Conservation (phyloP, 345 rosid genomes). For the Noccaea bulbosa region DNA sequence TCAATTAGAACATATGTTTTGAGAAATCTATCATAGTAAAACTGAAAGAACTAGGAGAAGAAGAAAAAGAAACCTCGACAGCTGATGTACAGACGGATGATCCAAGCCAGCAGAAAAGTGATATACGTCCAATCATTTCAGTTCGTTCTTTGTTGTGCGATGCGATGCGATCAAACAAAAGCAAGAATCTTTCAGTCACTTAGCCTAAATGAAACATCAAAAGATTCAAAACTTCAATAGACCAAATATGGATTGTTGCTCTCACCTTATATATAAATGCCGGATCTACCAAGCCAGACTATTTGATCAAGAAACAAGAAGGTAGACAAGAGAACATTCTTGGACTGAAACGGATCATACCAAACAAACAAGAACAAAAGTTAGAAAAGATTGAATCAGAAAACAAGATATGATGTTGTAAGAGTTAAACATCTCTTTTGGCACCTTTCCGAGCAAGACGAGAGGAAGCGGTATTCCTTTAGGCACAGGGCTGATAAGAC, state of each 20-base stretch:
- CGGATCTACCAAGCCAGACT: slow-evolving; percentile 94
- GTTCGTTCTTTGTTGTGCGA: slow-evolving; percentile 90
- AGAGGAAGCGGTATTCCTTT: slow-evolving; percentile 92
- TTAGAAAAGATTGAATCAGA: background rate
- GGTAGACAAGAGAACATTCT: slow-evolving; percentile 81
- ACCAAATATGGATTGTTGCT: slow-evolving; percentile 9
- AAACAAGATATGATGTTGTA: slow-evolving; percentile 10
- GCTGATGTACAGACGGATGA: slow-evolving; percentile 74
- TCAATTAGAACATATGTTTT: no score
- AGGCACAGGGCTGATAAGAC: slow-evolving; percentile 83
- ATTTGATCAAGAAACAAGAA: slow-evolving; percentile 98
- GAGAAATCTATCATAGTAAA: no score
- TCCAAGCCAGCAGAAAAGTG: slow-evolving; percentile 93
- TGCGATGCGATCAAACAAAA: slow-evolving; percentile 35
- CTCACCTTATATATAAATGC: slow-evolving; percentile 91
- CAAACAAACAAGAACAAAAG: slow-evolving; percentile 25
- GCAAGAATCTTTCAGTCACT: slow-evolving; percentile 21
- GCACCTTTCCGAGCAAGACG: slow-evolving; percentile 86
- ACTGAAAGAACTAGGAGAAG: no score
- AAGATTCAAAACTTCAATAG: background rate
- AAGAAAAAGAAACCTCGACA: slow-evolving; percentile 72
- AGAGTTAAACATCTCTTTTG: background rate
- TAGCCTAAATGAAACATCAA: slow-evolving; percentile 15
- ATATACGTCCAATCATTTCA: slow-evolving; percentile 78
- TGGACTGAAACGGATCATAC: slow-evolving; percentile 60